These are phyloP conservation scores for Xylaria sp. DNA, from an alignment of 2,329 filamentous ascomycete genomes.

Conservation along the genomic window DNA sequence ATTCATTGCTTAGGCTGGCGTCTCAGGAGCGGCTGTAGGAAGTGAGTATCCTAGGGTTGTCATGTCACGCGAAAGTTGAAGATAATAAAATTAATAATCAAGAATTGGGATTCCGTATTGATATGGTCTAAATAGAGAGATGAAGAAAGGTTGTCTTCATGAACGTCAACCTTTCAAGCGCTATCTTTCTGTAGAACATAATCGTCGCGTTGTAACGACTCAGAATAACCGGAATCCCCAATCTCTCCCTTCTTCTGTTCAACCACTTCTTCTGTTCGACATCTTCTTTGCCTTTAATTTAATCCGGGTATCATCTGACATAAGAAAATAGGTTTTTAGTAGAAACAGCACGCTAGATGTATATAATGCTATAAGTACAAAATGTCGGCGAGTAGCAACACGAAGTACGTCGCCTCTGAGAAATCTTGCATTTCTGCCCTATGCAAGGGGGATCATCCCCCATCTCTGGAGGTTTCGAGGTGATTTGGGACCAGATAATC, in stretches of 20 bases:
- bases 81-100: background rate
- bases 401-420: too few relatives aligned
- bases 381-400: background rate
- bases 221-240: slow-evolving; percentile 14
- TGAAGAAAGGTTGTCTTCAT: background rate
- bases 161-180: background rate
- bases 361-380: slow-evolving; percentile 12
- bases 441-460: background rate
- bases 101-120: slow-evolving; percentile 22
- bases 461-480: background rate
- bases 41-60: background rate
- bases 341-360: slow-evolving; percentile 7
- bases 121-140: slow-evolving; percentile 26
- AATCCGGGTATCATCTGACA: slow-evolving; percentile 30
- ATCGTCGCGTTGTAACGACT: slow-evolving; percentile 3
- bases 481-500: background rate
- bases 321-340: slow-evolving; percentile 3
- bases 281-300: background rate
- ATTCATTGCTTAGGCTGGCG: background rate
- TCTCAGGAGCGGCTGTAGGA: background rate
- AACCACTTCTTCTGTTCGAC: slow-evolving; percentile 7
- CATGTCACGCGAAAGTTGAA: background rate
- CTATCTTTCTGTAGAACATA: slow-evolving; percentile 5
- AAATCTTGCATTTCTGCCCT: background rate
- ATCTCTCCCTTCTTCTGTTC: slow-evolving; percentile 5